Evolutionary conservation across 768 basidiomycete species (phyloP), one percentile per base, ranked within the genome.

Genomic region (Filobasidium floriforme): DNA sequence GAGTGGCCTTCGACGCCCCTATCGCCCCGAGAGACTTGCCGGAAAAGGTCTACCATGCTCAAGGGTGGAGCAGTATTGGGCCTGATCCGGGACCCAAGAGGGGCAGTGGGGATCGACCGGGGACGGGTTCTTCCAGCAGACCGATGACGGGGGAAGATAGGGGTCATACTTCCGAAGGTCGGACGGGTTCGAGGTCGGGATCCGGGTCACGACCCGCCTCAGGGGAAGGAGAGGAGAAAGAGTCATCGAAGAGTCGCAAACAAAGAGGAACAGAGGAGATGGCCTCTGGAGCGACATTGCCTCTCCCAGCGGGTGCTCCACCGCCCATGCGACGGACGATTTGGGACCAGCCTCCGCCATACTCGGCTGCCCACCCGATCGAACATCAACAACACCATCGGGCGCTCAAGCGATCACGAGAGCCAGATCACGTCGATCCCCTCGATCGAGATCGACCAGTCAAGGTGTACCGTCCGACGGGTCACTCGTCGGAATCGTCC

Each of bases 381-480:
- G 32, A 37, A 37, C 32, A 37, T 37, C 32, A 37, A 37, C 32
- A 37, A 37, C 9, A 37, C 32, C 32, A 37, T 37, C 32, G 32
- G 9, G 32, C 46, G 46, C 5, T 5, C 46, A 49, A 49, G 46
- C 46, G 46, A 14, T 5, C 12, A 49, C 46, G 46, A 18, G 46
- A 49, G 46, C 22, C 12, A 2, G 46, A 49, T 37, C 32, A 37
- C 32, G 32, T 37, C 32, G 32, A 37, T 9, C 32, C 32, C 32
- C 32, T 37, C 32, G 32, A 37, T 37, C 46, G 22, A 18, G 46
- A 49, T 15, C 54, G 54, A 24, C 54, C 54, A n/a, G 26, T 57
- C 54, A 57, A 57, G 54, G 26, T 57, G 54, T 57, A 57, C 26
- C 22, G 54, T 1, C 26, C 54, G 24, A n/a, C 54, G 22, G 54